Evolutionary conservation across 202 grass and related monocot species (phyloP).

Genomic region (Setaria viridis): DNA sequence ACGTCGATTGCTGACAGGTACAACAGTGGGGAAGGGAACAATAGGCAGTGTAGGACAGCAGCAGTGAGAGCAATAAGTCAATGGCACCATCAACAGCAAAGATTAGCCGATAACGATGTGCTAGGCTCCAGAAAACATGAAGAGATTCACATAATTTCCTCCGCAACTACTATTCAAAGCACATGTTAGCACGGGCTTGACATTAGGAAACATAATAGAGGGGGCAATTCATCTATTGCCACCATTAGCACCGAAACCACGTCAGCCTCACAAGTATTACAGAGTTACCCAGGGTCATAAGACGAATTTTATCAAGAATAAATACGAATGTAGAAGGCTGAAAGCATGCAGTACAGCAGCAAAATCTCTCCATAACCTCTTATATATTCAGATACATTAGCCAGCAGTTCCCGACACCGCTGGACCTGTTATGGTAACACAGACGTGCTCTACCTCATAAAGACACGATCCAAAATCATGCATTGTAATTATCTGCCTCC

Average conservation of each 20-base stretch:
- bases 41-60: background rate
- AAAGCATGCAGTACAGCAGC: background rate
- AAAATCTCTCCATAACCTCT: constrained; percentile 24
- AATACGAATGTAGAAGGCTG: background rate
- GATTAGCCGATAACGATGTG: background rate
- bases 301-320: background rate
- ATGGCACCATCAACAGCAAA: background rate
- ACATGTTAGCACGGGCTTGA: background rate
- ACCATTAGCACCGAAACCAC: background rate
- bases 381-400: constrained; percentile 45
- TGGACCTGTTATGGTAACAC: constrained; percentile 40
- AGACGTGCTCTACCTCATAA: constrained; percentile 30
- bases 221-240: background rate
- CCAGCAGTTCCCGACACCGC: background rate
- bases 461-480: constrained; percentile 22
- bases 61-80: background rate
- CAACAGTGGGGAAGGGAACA: background rate
- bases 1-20: background rate
- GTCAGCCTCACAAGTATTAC: background rate
- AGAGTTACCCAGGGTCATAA: background rate
- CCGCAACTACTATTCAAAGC: background rate
- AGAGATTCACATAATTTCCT: background rate
- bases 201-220: background rate
- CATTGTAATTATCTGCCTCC: constrained; percentile 28
- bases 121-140: background rate